These are phyloP conservation scores for Cryptococcus floricola DNA, from an alignment of 1,284 basidiomycete genomes.

Conservation along the genomic window DNA sequence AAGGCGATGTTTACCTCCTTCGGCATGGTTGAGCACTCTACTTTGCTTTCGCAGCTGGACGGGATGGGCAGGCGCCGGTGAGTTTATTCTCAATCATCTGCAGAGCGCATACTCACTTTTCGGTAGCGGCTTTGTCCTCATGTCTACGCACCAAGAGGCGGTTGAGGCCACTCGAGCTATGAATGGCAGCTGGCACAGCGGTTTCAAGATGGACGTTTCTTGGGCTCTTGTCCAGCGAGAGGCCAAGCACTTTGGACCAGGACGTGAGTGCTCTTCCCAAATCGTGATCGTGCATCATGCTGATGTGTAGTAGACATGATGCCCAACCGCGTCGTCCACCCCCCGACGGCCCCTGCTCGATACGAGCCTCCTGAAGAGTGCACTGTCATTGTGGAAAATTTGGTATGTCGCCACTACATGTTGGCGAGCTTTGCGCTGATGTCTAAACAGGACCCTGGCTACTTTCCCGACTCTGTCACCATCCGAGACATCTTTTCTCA, in stretches of 20 bases:
- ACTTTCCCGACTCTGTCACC: constrained; percentile 29
- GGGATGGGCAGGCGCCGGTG: constrained; percentile 36
- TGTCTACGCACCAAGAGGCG: constrained; percentile 39
- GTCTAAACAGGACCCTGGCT: constrained; percentile 26
- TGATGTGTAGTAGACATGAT: constrained; percentile 16
- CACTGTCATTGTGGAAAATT: constrained; percentile 38
- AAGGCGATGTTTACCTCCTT: constrained; percentile 30
- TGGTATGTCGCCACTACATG: constrained; percentile 20
- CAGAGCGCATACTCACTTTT: background rate
- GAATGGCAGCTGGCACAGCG: constrained; percentile 38
- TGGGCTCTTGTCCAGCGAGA: constrained; percentile 47
- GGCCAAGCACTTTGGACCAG: constrained; percentile 23
- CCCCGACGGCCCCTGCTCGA: constrained; percentile 25
- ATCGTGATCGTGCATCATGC: background rate
- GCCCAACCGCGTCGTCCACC: constrained; percentile 45
- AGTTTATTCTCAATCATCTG: background rate
- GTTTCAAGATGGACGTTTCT: constrained; percentile 40
- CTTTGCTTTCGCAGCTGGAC: constrained; percentile 42
- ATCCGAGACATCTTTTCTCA: constrained; percentile 34
- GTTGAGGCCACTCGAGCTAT: constrained; percentile 31
- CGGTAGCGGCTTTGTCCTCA: constrained; percentile 40
- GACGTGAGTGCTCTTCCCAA: constrained; percentile 12
- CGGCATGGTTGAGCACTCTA: constrained; percentile 43
- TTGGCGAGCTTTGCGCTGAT: no score
- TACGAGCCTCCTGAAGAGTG: constrained; percentile 22